Base-by-base conservation (phyloP, 2,329 filamentous ascomycete species). In the Ilyonectria robusta region DNA sequence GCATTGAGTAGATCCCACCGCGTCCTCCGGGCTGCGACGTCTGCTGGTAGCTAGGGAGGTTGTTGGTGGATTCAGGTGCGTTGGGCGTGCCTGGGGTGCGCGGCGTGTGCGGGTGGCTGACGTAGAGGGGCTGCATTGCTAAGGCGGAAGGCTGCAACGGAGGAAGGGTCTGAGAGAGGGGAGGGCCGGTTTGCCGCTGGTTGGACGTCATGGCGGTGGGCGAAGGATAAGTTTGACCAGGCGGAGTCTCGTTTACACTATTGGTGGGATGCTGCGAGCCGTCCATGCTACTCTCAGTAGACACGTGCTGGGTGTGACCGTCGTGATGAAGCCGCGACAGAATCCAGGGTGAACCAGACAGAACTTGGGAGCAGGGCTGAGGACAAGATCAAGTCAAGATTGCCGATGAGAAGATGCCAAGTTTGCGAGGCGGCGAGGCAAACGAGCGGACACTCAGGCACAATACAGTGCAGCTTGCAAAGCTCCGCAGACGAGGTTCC, bases 1-100 rank as follows among this genome's bases (percentile, higher is more conserved):
- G 84, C 84, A 90, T 88, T 62, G 84, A 83, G 75, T 87, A 87
- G 21, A 86, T 81, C 62, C 83, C 84, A 66, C 83, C 83, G 61
- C 87, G 84, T 55, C 82, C 82, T 40, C 78, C 80, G 60, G 83
- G 82, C 71, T 87, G 84, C 31, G 83, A 82, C 44, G 83, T 85
- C 66, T 85, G 83, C 70, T 86, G 86, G 74, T 89, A 90, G 77
- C 81, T 85, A 17, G 79, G 78, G 83, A 89, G 85, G 74, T 82
- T 85, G 77, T 81, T 84, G 58, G 82, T 81, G 37, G 87, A 87
- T 62, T 85, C 87, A 42, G 89, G 88, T 31, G 88, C 89, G 76
- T 88, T 89, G 40, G 89, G 88, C 17, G 89, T 90, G n/a, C 87
- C 86, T 53, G 88, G 87, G 26, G 88, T 90, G 75, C 88, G 85